Base-by-base conservation (phyloP, 148 eudicot species). In the Limonium bicolor region DNA sequence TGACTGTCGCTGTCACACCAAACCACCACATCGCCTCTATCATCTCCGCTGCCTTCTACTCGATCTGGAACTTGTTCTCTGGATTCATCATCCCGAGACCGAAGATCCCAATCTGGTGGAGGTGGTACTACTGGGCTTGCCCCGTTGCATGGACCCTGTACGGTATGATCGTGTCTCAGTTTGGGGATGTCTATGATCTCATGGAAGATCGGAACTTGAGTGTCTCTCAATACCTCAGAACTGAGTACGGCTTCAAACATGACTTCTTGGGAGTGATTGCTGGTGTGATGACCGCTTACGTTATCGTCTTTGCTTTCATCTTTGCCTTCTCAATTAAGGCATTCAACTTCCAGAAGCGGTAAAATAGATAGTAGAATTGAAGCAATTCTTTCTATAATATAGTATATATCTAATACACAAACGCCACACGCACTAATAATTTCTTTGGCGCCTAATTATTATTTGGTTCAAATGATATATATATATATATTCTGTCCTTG, bases 1-100 rank as follows among this genome's bases (percentile, higher is more conserved):
- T 81, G 92, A 52, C 69, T 41, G 73, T 80, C 9, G 69, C 95
- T 10, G 53, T 77, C 30, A 86, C 86, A 4, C 95, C 95, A 0
- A 57, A 68, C 35, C 54, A 35, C 19, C 78, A 80, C 46, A 50
- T 80, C 37, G 74, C 73, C 9, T 74, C 80, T 41, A 70, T 80
- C 30, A 28, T 64, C 19, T 60, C 64, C 72, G 42, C 67, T 14
- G 77, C 77, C 70, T 85, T 80, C 66, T 47, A 67, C 18, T 61
- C 68, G 52, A 65, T 85, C 27, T 85, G 92, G 92, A 80, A 74
- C 54, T 58, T 80, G 27, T 77, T 86, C 54, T 62, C 83, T 1
- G 95, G 92, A 9, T 86, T 86, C 59, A 30, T 80, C n/a, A 63
- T 85, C 53, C 75, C 83, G 3, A 60, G 69, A 22, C 57, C 68